A percentile compares a stretch with the other conserved stretches of the same genome.
These are phyloP conservation scores for Aurantiochytrium sp. DNA, from an alignment of 108 stramenopile genomes.

Conservation along the genomic window DNA sequence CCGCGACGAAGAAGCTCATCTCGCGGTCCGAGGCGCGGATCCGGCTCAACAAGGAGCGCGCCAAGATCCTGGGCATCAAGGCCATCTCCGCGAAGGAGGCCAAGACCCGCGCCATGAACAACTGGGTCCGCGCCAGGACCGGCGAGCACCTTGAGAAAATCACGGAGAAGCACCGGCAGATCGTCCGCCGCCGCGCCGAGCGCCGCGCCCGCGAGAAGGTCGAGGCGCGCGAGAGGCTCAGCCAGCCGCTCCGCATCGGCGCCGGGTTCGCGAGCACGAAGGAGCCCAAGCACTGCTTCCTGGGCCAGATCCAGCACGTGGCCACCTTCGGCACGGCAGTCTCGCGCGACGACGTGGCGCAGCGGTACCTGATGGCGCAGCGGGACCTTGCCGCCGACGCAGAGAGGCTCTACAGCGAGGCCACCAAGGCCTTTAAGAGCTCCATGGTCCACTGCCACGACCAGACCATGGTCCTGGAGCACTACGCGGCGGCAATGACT, in stretches of 20 bases:
- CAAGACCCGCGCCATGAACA: constrained; percentile 39
- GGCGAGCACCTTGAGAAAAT: constrained; percentile 41
- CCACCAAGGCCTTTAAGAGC: constrained; percentile 29
- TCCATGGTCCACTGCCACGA: constrained; percentile 34
- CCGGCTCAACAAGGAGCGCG: constrained; percentile 45
- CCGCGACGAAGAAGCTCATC: constrained; percentile 44
- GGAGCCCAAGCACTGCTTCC: constrained; percentile 42
- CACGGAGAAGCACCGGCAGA: constrained; percentile 38
- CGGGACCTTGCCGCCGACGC: constrained; percentile 31
- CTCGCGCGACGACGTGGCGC: constrained; percentile 34
- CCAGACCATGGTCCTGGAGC: not conserved
- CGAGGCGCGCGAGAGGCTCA: constrained; percentile 29
- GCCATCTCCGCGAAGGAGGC: constrained; percentile 45
- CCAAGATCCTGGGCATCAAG: constrained; percentile 36
- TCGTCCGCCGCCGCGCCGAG: constrained; percentile 44
- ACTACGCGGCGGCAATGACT: constrained; percentile 28
- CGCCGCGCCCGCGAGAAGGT: constrained; percentile 33
- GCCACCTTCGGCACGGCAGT: constrained; percentile 44
- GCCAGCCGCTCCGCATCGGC: constrained; percentile 49
- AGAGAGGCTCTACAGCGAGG: constrained; percentile 46
- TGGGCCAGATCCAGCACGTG: constrained; percentile 47
- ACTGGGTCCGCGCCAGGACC: not conserved
- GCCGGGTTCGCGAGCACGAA: constrained; percentile 37
- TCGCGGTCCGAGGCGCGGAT: constrained; percentile 38
- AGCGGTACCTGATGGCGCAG: constrained; percentile 31